Conservation (phyloP, 2,329 filamentous ascomycete species). For the Microdochium paspali region DNA sequence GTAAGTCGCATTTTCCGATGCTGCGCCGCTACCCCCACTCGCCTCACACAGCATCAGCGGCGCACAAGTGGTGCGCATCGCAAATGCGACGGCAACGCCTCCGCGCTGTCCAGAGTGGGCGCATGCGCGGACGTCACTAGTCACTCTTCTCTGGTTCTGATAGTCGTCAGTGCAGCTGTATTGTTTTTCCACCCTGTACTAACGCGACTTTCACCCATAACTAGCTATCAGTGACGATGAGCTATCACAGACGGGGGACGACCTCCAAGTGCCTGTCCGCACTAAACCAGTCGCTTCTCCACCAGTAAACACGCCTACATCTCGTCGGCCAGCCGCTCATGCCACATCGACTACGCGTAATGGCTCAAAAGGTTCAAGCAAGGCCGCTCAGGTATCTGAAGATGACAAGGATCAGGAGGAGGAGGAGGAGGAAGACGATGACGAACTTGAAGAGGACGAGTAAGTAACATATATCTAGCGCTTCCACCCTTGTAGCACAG, state of each 20-base stretch:
- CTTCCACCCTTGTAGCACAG: no score
- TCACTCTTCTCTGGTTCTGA: no score
- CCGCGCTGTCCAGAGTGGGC: no score
- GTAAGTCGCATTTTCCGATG: background rate
- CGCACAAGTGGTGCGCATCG: no score
- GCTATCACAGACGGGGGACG: conserved; percentile 19
- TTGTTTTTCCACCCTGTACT: no score
- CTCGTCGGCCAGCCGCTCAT: conserved; percentile 3
- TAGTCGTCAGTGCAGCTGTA: no score
- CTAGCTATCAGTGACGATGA: conserved; percentile 33
- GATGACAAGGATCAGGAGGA: conserved; percentile 9
- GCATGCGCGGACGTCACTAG: no score
- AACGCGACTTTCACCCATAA: no score
- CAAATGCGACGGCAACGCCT: no score
- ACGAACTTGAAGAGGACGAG: conserved; percentile 19
- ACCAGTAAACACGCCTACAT: conserved; percentile 4
- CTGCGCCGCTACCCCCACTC: no score
- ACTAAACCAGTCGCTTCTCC: background rate
- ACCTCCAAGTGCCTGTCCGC: conserved; percentile 10
- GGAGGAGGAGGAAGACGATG: conserved; percentile 18
- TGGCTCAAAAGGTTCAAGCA: conserved; percentile 5
- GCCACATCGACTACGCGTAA: background rate
- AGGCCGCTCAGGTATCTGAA: conserved; percentile 15
- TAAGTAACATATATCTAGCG: conserved; percentile 2
- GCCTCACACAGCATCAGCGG: no score